Conservation (phyloP, 345 rosid genomes). For the Euphorbia lathyris region DNA sequence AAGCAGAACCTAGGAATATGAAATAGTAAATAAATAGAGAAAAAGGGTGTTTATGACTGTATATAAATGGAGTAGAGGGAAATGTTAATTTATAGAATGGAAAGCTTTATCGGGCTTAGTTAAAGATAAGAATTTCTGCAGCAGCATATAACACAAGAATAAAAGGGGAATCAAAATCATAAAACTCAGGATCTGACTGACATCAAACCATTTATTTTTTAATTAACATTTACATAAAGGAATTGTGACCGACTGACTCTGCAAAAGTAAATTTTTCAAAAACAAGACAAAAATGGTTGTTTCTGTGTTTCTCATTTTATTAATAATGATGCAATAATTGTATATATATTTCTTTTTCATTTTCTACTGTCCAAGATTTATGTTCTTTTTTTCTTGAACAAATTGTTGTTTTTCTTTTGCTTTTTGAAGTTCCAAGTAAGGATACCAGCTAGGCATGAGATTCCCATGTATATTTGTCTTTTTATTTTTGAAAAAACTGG, state of each 20-base stretch:
- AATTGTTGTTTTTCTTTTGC: not conserved
- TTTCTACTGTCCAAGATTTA: not conserved
- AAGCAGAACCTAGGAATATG: too few relatives aligned
- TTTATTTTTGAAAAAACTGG: not conserved
- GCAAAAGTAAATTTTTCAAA: conserved; percentile 9
- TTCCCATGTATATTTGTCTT: conserved; percentile 14
- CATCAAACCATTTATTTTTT: not conserved
- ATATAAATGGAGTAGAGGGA: conserved; percentile 28
- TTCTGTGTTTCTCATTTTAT: conserved; percentile 19
- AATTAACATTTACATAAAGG: too few relatives aligned
- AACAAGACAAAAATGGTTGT: conserved; percentile 15
- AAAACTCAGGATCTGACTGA: conserved; percentile 24
- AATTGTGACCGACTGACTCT: conserved; percentile 8
- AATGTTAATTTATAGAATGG: conserved; percentile 2
- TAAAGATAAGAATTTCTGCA: conserved; percentile 40
- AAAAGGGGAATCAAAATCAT: conserved; percentile 20
- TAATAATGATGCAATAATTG: conserved; percentile 2
- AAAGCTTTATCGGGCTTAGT: conserved; percentile 43
- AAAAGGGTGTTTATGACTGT: conserved; percentile 52
- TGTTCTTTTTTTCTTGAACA: not conserved
- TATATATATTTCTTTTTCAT: not conserved
- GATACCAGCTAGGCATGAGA: conserved; percentile 30
- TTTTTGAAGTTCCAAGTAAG: conserved; percentile 13
- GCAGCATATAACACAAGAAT: conserved; percentile 17
- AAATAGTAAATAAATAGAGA: not conserved